Percentiles rank a stretch among this genome's conserved stretches.
Conservation (phyloP, 768 basidiomycete genomes). For the Crepidotus variabilis region DNA sequence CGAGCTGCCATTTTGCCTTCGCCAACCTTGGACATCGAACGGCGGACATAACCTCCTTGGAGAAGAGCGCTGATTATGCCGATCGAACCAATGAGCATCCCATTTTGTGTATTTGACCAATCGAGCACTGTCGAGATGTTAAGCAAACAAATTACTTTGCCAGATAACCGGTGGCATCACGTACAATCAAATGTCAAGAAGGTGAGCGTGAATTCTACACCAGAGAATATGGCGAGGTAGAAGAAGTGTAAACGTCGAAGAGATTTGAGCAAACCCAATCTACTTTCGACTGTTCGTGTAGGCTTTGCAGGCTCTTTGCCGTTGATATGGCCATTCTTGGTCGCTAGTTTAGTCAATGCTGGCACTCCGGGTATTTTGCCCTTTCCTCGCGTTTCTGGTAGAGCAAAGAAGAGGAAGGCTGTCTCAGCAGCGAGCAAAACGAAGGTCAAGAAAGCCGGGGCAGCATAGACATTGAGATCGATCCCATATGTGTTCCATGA, state of each 20-base stretch:
- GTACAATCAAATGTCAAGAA: slow-evolving; percentile 89
- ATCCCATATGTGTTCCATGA: slow-evolving; percentile 50
- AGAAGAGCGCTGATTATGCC: slow-evolving; percentile 87
- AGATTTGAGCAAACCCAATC: slow-evolving; percentile 52
- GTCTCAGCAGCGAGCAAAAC: slow-evolving; percentile 79
- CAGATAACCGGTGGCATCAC: slow-evolving; percentile 22
- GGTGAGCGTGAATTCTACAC: slow-evolving; percentile 94
- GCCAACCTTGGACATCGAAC: slow-evolving; percentile 67
- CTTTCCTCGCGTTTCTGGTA: slow-evolving; percentile 84
- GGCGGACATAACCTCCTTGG: slow-evolving; percentile 93
- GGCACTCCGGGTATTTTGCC: slow-evolving; percentile 18
- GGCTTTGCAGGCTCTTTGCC: slow-evolving; percentile 14
- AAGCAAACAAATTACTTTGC: background rate
- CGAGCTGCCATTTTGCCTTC: slow-evolving; percentile 81
- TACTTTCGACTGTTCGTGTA: slow-evolving; percentile 37
- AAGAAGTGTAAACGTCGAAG: slow-evolving; percentile 74
- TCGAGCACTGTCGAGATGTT: slow-evolving; percentile 59
- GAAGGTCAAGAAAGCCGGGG: slow-evolving; percentile 83
- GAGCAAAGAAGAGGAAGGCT: slow-evolving; percentile 61
- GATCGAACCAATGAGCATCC: slow-evolving; percentile 79
- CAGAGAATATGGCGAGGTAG: slow-evolving; percentile 90
- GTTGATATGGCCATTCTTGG: slow-evolving; percentile 15
- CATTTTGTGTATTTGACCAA: slow-evolving; percentile 88
- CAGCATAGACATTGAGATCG: slow-evolving; percentile 85
- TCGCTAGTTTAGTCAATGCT: slow-evolving; percentile 13